These are phyloP conservation scores for Phaeosphaeriaceae sp. DNA, from an alignment of 2,329 filamentous ascomycete genomes.

Conservation along the genomic window DNA sequence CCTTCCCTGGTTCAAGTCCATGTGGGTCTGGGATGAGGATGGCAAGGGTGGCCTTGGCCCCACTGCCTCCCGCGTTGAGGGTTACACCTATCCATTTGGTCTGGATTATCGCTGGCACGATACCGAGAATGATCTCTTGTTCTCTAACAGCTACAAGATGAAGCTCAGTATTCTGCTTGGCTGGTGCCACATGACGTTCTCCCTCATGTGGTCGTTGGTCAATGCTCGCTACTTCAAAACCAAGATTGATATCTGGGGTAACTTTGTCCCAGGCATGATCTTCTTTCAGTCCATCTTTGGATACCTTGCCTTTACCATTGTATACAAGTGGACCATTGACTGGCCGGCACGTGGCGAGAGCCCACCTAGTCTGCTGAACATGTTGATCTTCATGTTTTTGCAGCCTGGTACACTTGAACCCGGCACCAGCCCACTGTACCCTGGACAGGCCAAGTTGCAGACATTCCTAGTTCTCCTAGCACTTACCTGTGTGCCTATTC, in stretches of 20 bases:
- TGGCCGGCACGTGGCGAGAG: conserved; percentile 72
- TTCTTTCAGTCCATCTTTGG: conserved; percentile 99
- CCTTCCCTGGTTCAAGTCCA: conserved; percentile 84
- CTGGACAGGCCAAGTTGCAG: conserved; percentile 78
- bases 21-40: conserved; percentile 83
- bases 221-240: conserved; percentile 96
- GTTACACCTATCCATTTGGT: conserved; percentile 92
- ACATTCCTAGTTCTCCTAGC: conserved; percentile 80
- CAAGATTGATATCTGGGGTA: conserved; percentile 94
- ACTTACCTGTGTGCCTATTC: conserved; percentile 82
- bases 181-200: conserved; percentile 99
- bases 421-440: conserved; percentile 68
- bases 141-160: conserved; percentile 99
- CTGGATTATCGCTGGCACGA: conserved; percentile 97
- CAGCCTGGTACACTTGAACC: conserved; percentile 78
- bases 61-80: conserved; percentile 66
- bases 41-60: conserved; percentile 63
- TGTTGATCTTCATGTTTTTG: conserved; percentile 99
- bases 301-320: conserved; percentile 89
- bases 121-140: conserved; percentile 91
- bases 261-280: conserved; percentile 97
- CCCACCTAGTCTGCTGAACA: conserved; percentile 92
- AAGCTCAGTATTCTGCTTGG: conserved; percentile 98
- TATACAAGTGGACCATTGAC: conserved; percentile 96
- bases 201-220: conserved; percentile 87